phyloP scores from a whole-genome alignment of 164 flowering plant genomes.

The Magnolia changhungtana region DNA sequence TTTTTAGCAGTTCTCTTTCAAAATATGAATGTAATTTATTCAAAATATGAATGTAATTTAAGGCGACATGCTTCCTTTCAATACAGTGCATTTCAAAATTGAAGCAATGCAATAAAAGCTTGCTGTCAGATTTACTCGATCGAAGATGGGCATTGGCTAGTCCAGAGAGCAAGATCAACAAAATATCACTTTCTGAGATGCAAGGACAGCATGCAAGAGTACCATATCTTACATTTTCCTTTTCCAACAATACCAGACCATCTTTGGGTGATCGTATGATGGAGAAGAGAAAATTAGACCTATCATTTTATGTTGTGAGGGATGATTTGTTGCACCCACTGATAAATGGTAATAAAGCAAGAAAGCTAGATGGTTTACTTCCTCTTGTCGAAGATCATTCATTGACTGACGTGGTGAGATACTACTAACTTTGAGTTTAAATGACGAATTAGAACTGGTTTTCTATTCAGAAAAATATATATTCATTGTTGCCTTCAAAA shows the following conservation, averaged over 20 bases:
- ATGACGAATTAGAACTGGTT: not conserved
- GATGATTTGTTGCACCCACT: conserved; percentile 94
- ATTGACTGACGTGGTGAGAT: conserved; percentile 83
- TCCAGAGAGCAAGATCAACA: conserved; percentile 69
- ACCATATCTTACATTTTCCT: conserved; percentile 22
- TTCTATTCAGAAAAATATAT: conserved; percentile 1
- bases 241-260: conserved; percentile 40
- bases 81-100: not conserved
- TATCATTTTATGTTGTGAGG: conserved; percentile 71
- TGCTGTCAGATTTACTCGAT: conserved; percentile 47
- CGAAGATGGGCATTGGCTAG: conserved; percentile 67
- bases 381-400: conserved; percentile 69
- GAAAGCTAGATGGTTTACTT: conserved; percentile 82
- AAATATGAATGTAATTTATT: not conserved
- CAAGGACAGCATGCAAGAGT: conserved; percentile 20
- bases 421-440: conserved; percentile 4
- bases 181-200: conserved; percentile 35
- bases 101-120: conserved; percentile 30
- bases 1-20: not conserved
- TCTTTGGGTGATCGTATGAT: conserved; percentile 36
- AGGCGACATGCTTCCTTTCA: not conserved
- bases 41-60: not conserved
- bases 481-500: not conserved
- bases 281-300: conserved; percentile 18
- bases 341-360: conserved; percentile 88